phyloP scores from a whole-genome alignment of 169 alveolate genomes.

The Theileria parva region DNA sequence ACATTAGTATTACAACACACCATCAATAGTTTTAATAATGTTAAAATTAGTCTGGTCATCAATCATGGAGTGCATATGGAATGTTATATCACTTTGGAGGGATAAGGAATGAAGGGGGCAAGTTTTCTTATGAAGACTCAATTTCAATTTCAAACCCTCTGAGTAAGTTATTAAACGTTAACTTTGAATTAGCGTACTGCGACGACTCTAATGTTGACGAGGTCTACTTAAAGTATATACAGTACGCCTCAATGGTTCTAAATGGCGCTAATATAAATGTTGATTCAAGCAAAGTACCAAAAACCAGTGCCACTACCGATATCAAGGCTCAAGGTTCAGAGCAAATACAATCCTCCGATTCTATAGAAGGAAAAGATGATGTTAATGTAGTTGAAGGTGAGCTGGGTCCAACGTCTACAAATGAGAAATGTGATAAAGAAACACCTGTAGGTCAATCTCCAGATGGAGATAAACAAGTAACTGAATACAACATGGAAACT shows the following conservation, averaged over 20 bases:
- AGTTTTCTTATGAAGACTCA: background rate
- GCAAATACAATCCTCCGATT: background rate
- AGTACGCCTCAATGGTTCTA: conserved; percentile 14
- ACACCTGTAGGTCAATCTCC: background rate
- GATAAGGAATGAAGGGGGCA: conserved; percentile 4
- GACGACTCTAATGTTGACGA: conserved; percentile 19
- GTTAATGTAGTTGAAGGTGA: background rate
- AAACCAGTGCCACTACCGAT: background rate
- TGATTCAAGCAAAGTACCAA: background rate
- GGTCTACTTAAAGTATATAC: conserved; percentile 14
- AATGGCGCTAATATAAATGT: background rate
- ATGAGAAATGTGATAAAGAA: background rate
- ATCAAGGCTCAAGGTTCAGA: conserved; percentile 5
- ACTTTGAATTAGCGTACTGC: background rate
- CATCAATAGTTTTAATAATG: too few species aligned
- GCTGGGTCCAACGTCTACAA: background rate
- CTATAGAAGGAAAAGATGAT: background rate
- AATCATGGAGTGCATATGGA: conserved; percentile 31
- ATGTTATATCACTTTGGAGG: conserved; percentile 60
- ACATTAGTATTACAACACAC: too few species aligned
- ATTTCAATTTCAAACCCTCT: conserved; percentile 24
- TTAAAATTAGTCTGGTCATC: conserved; percentile 18
- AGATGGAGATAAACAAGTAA: background rate
- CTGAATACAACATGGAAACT: background rate
- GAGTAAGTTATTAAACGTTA: background rate